phyloP scores from a whole-genome alignment of 2,329 filamentous ascomycete species.

The Nothopassalora personata region DNA sequence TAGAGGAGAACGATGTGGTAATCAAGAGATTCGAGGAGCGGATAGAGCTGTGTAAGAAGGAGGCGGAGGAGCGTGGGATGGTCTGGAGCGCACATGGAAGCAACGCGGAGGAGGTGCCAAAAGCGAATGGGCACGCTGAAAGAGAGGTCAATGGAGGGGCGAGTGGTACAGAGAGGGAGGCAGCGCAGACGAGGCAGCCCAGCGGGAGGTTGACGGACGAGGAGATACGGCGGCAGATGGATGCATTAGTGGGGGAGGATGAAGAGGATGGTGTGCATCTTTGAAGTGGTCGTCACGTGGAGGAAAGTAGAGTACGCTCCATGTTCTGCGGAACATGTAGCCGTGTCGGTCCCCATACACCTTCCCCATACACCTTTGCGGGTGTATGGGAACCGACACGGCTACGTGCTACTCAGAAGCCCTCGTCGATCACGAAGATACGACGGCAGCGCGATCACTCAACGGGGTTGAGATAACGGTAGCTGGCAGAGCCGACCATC shows the following conservation, averaged over 20 bases:
- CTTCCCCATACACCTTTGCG: no score
- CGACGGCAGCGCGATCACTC: no score
- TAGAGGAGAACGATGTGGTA: constrained; percentile 64
- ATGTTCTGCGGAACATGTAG: no score
- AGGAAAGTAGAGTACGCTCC: neutral
- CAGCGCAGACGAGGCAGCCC: constrained; percentile 10
- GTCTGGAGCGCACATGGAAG: constrained; percentile 41
- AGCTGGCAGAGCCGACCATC: no score
- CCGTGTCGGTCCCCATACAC: no score
- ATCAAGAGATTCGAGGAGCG: constrained; percentile 63
- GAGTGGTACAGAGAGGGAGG: constrained; percentile 9
- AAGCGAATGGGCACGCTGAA: constrained; percentile 15
- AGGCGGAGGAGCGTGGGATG: constrained; percentile 60
- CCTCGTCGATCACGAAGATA: no score
- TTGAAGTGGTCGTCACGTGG: constrained; percentile 32
- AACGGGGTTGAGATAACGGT: no score
- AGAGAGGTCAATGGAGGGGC: constrained; percentile 19
- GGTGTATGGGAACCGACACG: no score
- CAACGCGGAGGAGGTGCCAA: constrained; percentile 18
- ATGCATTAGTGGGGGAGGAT: constrained; percentile 50
- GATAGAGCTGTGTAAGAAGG: constrained; percentile 57
- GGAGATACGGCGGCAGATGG: constrained; percentile 52
- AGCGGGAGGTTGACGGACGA: constrained; percentile 54
- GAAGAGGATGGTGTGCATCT: constrained; percentile 57
- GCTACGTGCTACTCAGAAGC: no score